Base-by-base conservation (phyloP, 805 yeast genomes). In the Wickerhamiella dianesei region DNA sequence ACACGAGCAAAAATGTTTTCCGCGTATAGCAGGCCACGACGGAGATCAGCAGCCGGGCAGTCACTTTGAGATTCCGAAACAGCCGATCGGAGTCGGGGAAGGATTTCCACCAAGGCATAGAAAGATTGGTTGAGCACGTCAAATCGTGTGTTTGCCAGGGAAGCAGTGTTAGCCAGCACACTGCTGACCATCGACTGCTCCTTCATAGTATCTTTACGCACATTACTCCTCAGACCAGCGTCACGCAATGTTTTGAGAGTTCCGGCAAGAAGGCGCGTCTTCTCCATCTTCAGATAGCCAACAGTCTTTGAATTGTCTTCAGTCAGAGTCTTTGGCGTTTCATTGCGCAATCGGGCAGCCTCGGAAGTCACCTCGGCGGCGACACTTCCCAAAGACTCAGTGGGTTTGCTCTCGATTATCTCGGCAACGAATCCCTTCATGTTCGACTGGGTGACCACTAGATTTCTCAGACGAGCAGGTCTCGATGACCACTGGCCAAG, bases 201-300 rank as follows among this genome's bases (percentile, higher is more conserved):
- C 21, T 71, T 72, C 45, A 75, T 73, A n/a, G 80, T 75, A 51
- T 82, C 87, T 4, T 79, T 71, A 48, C 80, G 77, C 35, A 80
- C 70, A 21, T 74, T 74, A 3, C 79, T 67, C 54, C 77, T 81
- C 53, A 92, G 63, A 1, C 99, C 99, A 59, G 84, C 76, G 48
- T 78, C 67, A 59, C 77, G 75, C 46, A 89, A 65, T 53, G 84
- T 92, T 51, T 78, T 77, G 50, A 92, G 64, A 0, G 87, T 74
- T 48, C 80, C 85, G 64, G 92, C 82, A 46, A 94, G 66, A 4
- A 87, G 63, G 53, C 80, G 82, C 50, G 79, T 71, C 64, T 92
- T 92, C 57, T 85, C 89, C n/a, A 80, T 72, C 57, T 81, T 83
- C 63, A 92, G 68, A 4, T 85, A 72, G 1, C 87, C 79, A 36